Conservation (phyloP, 208 protist species). For the Trypanosomatidae sp. region DNA sequence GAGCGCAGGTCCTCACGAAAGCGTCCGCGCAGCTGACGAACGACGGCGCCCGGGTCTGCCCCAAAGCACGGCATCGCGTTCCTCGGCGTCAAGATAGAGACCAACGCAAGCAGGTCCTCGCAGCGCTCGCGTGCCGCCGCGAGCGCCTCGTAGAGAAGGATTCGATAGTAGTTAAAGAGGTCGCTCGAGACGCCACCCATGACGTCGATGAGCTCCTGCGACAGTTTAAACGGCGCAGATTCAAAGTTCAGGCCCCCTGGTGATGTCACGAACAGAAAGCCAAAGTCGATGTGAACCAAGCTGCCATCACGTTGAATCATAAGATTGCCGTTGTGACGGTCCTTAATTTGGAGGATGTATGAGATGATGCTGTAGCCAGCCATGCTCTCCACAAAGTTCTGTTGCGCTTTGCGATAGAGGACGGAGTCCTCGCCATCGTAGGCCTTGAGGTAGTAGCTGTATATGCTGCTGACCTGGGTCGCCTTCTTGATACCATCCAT, state of each 20-base stretch:
- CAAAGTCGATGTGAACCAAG: slow-evolving; percentile 98
- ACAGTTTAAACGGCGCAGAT: slow-evolving; percentile 94
- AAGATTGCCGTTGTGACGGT: slow-evolving; percentile 96
- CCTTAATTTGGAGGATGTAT: slow-evolving; percentile 96
- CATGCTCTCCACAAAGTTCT: slow-evolving; percentile 94
- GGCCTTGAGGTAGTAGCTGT: slow-evolving; percentile 77
- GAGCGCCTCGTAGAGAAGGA: slow-evolving; percentile 87
- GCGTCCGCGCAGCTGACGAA: slow-evolving; percentile 76
- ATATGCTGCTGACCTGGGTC: slow-evolving; percentile 54
- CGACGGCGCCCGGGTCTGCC: slow-evolving; percentile 41
- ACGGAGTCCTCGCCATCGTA: slow-evolving; percentile 66
- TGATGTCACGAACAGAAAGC: slow-evolving; percentile 96
- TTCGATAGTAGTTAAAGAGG: slow-evolving; percentile 89
- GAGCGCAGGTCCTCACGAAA: slow-evolving; percentile 82
- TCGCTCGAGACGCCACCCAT: slow-evolving; percentile 80
- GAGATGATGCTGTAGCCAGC: slow-evolving; percentile 94
- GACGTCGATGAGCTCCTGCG: slow-evolving; percentile 91
- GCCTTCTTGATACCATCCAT: slow-evolving; percentile 93
- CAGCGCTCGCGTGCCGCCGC: slow-evolving; percentile 65
- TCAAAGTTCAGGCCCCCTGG: slow-evolving; percentile 96
- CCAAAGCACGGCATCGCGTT: slow-evolving; percentile 92
- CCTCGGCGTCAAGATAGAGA: slow-evolving; percentile 85
- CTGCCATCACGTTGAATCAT: slow-evolving; percentile 90
- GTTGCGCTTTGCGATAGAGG: slow-evolving; percentile 65
- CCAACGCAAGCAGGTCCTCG: slow-evolving; percentile 80